Conservation (phyloP, 805 yeast species). For the Metschnikowia kunwiensis region DNA sequence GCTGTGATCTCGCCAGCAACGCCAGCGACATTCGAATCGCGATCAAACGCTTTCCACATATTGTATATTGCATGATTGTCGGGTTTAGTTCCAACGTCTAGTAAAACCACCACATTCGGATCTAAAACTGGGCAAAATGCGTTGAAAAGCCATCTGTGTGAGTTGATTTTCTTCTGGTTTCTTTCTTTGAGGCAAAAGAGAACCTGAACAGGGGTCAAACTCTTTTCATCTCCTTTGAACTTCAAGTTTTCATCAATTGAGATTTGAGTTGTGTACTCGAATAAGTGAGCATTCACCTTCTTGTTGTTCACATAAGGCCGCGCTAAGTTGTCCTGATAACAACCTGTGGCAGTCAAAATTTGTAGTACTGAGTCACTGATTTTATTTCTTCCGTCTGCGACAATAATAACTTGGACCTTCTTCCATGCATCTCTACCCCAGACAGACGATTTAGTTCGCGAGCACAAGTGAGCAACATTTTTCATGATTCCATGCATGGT, state of each 20-base stretch:
- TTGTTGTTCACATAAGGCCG: constrained; percentile 89
- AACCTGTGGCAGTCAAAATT: constrained; percentile 89
- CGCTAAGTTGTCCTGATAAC: constrained; percentile 96
- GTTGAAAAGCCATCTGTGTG: constrained; percentile 96
- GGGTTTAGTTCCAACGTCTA: constrained; percentile 99
- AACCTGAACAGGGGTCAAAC: constrained; percentile 91
- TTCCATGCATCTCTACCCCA: constrained; percentile 99
- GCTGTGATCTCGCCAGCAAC: constrained; percentile 98
- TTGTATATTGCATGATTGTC: constrained; percentile 84
- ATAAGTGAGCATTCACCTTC: constrained; percentile 88
- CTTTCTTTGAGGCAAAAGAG: constrained; percentile 89
- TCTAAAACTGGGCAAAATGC: constrained; percentile 89
- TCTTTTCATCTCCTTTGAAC: constrained; percentile 86
- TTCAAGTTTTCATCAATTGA: constrained; percentile 86
- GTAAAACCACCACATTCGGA: constrained; percentile 83
- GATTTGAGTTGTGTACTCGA: constrained; percentile 94
- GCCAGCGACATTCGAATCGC: constrained; percentile 96
- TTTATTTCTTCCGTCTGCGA: constrained; percentile 93
- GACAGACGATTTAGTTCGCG: constrained; percentile 72
- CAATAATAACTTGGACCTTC: constrained; percentile 85
- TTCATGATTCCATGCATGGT: constrained; percentile 94
- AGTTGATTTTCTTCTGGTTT: constrained; percentile 90
- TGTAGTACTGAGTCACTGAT: constrained; percentile 82
- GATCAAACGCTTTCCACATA: constrained; percentile 95
- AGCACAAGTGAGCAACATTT: constrained; percentile 83